Evolutionary conservation across 2,329 filamentous ascomycete species (phyloP), one percentile per base, ranked within the genome.

Genomic region (Colletotrichum sp.): DNA sequence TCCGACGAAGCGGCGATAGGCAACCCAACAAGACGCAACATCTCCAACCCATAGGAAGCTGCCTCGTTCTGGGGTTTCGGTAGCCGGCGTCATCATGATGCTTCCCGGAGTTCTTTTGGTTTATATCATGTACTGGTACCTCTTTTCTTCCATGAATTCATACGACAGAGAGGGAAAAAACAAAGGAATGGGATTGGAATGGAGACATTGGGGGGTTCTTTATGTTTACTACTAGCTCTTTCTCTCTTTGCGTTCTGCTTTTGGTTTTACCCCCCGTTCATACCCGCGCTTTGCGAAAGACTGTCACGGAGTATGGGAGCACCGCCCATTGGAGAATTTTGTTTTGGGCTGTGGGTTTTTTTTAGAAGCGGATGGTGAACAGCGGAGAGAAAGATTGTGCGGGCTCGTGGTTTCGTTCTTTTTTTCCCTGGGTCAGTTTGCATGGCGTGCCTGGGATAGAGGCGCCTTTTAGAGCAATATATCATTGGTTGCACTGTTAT

Each of bases 1-100:
- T 5, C 59, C 32, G 21, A 36, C 13, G n/a, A 79, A 79, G 73
- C 49, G 59, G 26, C 70, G 68, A 21, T 49, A 39, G 24, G 34
- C 21, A 21, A 6, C 7, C 3, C 16, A 32, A 8, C n/a, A 49
- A 49, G 18, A 49, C 9, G 9, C 9, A 21, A 7, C 10, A 21
- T 52, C 44, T 52, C 8, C 44, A 2, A 13, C 0, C 3, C 12
- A 5, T 13, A 5, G 44, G 44, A 5, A 52, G n/a, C 5, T 3
- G 44, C 44, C 44, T 1, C 44, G 44, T 21, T 52, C 3, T 13
- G 2, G n/a, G n/a, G n/a, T 4, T 52, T 21, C 3, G 44, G 44
- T 52, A 52, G 44, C 12, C 1, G n/a, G 10, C n/a, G 6, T 52
- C 44, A 24, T 21, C 44, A 52, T 52, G n/a, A 21, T 52, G 44